phyloP scores from a whole-genome alignment of 169 alveolate genomes.

The Cyclospora cayetanensis region DNA sequence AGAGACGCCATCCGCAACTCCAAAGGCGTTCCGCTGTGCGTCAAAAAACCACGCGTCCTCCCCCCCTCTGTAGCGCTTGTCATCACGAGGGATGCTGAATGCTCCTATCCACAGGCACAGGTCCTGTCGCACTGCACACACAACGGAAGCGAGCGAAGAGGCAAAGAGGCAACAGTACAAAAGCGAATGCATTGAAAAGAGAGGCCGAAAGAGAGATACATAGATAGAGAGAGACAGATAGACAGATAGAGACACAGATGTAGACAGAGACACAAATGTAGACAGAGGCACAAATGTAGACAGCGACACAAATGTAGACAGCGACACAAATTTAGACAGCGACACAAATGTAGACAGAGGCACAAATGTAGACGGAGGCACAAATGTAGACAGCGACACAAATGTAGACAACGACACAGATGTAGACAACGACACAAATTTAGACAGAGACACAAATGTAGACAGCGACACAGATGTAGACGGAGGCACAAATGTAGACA shows the following conservation, averaged over 20 bases:
- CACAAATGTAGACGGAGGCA: background rate
- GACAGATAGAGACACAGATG: background rate
- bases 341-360: background rate
- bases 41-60: slow-evolving; percentile 79
- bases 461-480: background rate
- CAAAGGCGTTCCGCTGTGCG: slow-evolving; percentile 68
- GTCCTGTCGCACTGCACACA: background rate
- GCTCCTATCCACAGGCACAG: slow-evolving; percentile 77
- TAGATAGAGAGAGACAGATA: background rate
- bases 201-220: background rate
- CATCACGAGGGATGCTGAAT: slow-evolving; percentile 73
- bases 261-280: background rate
- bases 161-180: background rate
- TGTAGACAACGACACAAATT: no score
- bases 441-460: background rate
- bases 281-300: background rate
- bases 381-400: background rate
- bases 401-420: background rate
- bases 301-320: no score
- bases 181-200: background rate
- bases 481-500: background rate
- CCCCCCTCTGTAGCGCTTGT: slow-evolving; percentile 77
- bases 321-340: no score
- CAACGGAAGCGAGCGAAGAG: background rate
- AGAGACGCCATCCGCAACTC: slow-evolving; percentile 80